These are phyloP conservation scores for Neurospora sp. DNA, from an alignment of 495 filamentous ascomycete species.

Conservation along the genomic window DNA sequence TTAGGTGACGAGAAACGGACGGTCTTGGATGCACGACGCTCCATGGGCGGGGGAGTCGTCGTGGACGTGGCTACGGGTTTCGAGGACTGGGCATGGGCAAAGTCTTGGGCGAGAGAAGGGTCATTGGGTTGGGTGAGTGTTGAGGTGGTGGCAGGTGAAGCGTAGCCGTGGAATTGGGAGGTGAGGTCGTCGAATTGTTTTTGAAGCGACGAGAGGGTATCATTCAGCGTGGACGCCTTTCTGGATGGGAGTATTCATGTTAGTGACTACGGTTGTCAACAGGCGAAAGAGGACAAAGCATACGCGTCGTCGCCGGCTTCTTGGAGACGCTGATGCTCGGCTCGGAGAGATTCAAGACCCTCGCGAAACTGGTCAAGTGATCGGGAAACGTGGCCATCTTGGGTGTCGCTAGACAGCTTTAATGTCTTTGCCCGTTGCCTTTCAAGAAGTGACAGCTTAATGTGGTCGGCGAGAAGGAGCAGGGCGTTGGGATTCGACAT, in stretches of 20 bases:
- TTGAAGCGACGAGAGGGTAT: conserved; percentile 41
- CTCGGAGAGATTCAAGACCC: conserved; percentile 66
- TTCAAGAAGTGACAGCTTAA: conserved; percentile 74
- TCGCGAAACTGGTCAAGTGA: conserved; percentile 79
- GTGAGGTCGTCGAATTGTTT: conserved; percentile 50
- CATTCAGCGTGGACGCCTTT: conserved; percentile 33
- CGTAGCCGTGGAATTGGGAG: conserved; percentile 51
- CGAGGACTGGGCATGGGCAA: conserved; percentile 46
- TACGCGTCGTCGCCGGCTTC: conserved; percentile 50
- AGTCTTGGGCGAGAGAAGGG: conserved; percentile 53
- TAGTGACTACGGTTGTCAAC: background rate
- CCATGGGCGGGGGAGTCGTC: conserved; percentile 23
- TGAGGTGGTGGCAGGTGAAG: conserved; percentile 34
- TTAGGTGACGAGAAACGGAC: conserved; percentile 65
- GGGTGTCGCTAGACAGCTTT: conserved; percentile 66
- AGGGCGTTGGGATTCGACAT: conserved; percentile 56
- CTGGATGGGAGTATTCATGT: conserved; percentile 16
- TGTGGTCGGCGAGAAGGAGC: conserved; percentile 65
- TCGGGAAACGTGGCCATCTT: conserved; percentile 82
- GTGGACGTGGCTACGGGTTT: conserved; percentile 33
- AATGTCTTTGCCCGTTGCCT: conserved; percentile 81
- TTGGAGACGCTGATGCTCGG: conserved; percentile 52
- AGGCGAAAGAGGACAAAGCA: conserved; percentile 3
- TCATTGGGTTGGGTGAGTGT: conserved; percentile 56
- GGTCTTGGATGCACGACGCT: conserved; percentile 52